Base-by-base conservation (phyloP, 306 rosid genomes). In the Cyclanthera cordifolia region DNA sequence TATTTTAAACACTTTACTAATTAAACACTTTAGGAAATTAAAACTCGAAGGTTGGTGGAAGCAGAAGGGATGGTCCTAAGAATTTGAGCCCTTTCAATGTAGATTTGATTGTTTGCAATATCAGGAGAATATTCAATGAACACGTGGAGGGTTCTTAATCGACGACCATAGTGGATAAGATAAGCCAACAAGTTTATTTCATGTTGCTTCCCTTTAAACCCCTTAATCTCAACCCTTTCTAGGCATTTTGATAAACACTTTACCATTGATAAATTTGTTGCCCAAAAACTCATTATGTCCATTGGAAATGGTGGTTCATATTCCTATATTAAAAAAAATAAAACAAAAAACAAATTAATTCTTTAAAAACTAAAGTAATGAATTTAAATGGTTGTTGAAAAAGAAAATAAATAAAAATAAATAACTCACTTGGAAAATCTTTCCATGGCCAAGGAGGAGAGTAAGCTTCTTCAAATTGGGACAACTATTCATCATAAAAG, bases 401-500 rank as follows among this genome's bases (percentile, higher is more conserved):
- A 28, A 28, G 4, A 28, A 28, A 28, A 28, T n/a, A n/a, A n/a
- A 34, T 1, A 9, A 13, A 8, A 54, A 1, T 21, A 32, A 5
- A 14, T 19, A 47, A 81, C 82, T 76, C 7, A 81, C 86, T 0
- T 12, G 4, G 65, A 74, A 41, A 19, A 77, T 25, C 34, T 12
- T 37, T 21, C 28, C 57, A 24, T 8, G 54, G 32, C 53, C 64
- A 8, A 82, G 34, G 2, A 75, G 41, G 6, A 88, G 2, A 4
- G 87, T 85, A 14, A 85, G 79, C 34, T 60, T 82, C 56, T 75
- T 73, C 63, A 85, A 25, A 6, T 0, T 3, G 32, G 82, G 74
- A 37, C 81, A 83, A 63, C 84, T 83, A 20, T 53, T 37, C 16
- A 88, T 74, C 55, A 88, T 71, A 56, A 77, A 88, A 8, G 48